These are phyloP conservation scores for Iberis pinnata DNA, from an alignment of 345 rosid genomes.

Conservation along the genomic window DNA sequence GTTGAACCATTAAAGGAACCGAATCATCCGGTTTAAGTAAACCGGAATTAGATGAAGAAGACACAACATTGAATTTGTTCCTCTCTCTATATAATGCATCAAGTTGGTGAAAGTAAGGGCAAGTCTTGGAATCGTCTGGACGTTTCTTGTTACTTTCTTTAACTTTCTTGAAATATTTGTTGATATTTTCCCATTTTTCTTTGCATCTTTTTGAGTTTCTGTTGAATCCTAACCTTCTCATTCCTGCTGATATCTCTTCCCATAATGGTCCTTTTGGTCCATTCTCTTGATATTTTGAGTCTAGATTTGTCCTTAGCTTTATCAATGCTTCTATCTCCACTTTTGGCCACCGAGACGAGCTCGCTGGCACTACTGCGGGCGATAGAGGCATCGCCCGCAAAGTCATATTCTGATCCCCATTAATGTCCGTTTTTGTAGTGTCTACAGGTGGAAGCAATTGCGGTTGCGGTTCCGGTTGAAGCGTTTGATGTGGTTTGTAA, in stretches of 20 bases:
- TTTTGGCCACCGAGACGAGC: conserved; percentile 52
- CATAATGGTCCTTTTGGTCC: conserved; percentile 69
- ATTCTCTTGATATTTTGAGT: conserved; percentile 39
- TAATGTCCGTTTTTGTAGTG: conserved; percentile 22
- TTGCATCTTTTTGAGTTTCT: conserved; percentile 68
- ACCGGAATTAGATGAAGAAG: conserved; percentile 22
- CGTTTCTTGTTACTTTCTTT: conserved; percentile 69
- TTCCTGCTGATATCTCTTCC: conserved; percentile 65
- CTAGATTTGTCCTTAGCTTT: conserved; percentile 39
- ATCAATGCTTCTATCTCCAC: conserved; percentile 47
- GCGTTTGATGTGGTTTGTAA: not conserved
- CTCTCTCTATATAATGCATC: conserved; percentile 54
- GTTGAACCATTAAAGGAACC: conserved; percentile 53
- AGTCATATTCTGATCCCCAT: conserved; percentile 29
- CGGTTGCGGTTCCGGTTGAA: not conserved
- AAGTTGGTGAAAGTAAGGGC: conserved; percentile 70
- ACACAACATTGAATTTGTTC: conserved; percentile 28
- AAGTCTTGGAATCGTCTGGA: conserved; percentile 70
- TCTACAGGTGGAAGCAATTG: conserved; percentile 16
- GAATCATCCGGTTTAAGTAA: conserved; percentile 39
- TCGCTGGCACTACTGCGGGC: not conserved
- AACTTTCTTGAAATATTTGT: conserved; percentile 77
- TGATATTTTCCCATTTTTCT: conserved; percentile 81
- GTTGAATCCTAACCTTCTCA: conserved; percentile 58
- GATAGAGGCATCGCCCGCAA: not conserved